Conservation (phyloP, 352 stramenopile species). For the Blastocystis sp. region DNA sequence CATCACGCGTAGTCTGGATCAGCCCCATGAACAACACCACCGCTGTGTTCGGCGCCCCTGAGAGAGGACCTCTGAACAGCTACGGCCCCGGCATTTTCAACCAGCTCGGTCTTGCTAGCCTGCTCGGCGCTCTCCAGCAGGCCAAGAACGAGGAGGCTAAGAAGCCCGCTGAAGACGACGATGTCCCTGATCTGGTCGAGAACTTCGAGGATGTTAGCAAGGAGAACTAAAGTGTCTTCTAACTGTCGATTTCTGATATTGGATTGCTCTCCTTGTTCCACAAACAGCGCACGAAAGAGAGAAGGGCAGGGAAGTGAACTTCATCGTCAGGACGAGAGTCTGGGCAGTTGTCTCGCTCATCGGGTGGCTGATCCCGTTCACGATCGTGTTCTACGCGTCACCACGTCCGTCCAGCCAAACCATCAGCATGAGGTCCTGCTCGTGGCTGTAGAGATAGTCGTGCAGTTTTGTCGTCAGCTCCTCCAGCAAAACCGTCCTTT, state of each 20-base stretch:
- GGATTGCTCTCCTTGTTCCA: constrained; percentile 21
- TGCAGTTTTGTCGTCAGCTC: background rate
- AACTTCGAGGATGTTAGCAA: constrained; percentile 95
- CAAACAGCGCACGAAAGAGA: background rate
- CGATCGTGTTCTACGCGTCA: background rate
- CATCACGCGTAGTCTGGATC: constrained; percentile 75
- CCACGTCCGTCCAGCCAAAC: background rate
- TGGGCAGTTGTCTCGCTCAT: background rate
- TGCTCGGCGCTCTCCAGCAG: constrained; percentile 90
- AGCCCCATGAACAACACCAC: constrained; percentile 82
- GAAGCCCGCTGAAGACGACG: constrained; percentile 88
- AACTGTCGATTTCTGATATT: constrained; percentile 68
- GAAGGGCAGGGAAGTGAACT: background rate
- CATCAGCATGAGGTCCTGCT: background rate
- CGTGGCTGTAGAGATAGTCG: background rate
- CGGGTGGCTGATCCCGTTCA: background rate
- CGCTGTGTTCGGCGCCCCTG: constrained; percentile 80
- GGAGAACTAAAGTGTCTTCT: constrained; percentile 33
- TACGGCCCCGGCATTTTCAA: constrained; percentile 92
- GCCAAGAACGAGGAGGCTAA: constrained; percentile 79
- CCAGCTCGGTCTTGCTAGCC: constrained; percentile 93
- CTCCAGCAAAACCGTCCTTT: background rate
- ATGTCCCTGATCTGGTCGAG: constrained; percentile 94
- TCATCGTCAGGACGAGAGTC: constrained; percentile 22
- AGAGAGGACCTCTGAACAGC: constrained; percentile 71